phyloP scores from a whole-genome alignment of 2,329 filamentous ascomycete genomes.

The Phialophora tarda region DNA sequence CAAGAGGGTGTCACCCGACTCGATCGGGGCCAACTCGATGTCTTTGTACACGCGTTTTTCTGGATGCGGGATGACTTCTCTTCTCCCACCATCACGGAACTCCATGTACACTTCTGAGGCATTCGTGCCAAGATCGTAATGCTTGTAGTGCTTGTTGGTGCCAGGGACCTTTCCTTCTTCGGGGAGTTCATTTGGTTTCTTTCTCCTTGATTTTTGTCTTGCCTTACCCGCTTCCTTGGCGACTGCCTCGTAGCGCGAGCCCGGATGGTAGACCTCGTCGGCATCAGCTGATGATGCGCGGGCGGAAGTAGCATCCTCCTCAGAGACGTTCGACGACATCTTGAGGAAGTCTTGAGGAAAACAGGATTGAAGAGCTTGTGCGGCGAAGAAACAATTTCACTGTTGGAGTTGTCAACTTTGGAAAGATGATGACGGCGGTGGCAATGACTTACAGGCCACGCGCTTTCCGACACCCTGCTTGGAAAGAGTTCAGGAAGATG shows the following conservation, averaged over 20 bases:
- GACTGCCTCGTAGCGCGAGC: background rate
- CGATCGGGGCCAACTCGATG: background rate
- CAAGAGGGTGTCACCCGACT: background rate
- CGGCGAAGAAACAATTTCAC: background rate
- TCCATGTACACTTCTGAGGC: background rate
- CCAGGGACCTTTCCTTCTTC: background rate
- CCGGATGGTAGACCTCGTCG: background rate
- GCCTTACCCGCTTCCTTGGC: background rate
- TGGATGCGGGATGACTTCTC: background rate
- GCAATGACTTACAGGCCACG: conserved; percentile 2
- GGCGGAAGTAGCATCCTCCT: background rate
- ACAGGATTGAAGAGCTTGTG: background rate
- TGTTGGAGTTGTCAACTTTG: background rate
- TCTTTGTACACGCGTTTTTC: conserved; percentile 7
- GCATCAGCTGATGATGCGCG: background rate
- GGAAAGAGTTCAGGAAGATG: background rate
- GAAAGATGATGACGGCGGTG: background rate
- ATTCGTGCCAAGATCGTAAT: background rate
- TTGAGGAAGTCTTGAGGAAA: background rate
- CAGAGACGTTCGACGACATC: background rate
- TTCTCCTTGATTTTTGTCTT: background rate
- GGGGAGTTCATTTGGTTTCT: background rate
- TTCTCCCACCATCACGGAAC: background rate
- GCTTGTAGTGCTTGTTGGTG: conserved; percentile 1
- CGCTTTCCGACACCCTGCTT: background rate